These are phyloP conservation scores for Xylariaceae sp. DNA, from an alignment of 2,329 filamentous ascomycete genomes.

Conservation along the genomic window DNA sequence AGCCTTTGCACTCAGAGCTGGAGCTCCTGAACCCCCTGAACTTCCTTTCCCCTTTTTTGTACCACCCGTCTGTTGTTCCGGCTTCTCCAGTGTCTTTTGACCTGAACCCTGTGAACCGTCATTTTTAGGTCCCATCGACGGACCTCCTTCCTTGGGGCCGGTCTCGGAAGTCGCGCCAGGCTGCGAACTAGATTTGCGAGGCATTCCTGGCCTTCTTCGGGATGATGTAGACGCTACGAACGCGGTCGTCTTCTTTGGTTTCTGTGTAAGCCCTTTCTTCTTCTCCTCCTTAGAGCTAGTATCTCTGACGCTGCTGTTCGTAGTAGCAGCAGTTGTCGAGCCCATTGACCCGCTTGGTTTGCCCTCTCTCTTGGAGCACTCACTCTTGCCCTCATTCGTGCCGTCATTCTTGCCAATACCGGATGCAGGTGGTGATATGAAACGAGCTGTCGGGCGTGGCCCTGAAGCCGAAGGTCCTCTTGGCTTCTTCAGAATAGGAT, in stretches of 20 bases:
- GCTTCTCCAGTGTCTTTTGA: conserved; percentile 29
- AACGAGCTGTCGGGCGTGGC: conserved; percentile 56
- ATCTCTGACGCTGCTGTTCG: conserved; percentile 25
- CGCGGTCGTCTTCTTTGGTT: conserved; percentile 34
- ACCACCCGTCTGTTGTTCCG: conserved; percentile 11
- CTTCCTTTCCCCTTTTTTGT: conserved; percentile 16
- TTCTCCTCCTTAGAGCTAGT: conserved; percentile 25
- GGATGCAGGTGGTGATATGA: conserved; percentile 50
- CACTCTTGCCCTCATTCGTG: too few relatives aligned
- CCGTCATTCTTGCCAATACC: conserved; percentile 37
- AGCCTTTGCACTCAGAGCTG: conserved; percentile 39
- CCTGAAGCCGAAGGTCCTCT: conserved; percentile 49
- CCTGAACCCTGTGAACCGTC: conserved; percentile 23
- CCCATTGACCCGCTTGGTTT: conserved; percentile 35
- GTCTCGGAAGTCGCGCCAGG: conserved; percentile 34
- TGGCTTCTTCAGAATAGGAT: conserved; percentile 57
- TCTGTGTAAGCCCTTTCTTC: conserved; percentile 20
- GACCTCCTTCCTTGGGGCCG: conserved; percentile 27
- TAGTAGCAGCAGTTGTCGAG: conserved; percentile 36
- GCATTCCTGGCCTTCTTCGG: conserved; percentile 43
- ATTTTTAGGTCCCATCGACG: conserved; percentile 24
- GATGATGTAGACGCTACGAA: conserved; percentile 42
- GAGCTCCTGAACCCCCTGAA: conserved; percentile 1
- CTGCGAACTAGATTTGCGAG: conserved; percentile 45
- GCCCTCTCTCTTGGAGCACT: neutral